A percentile compares a stretch with the other conserved stretches of the same genome.
phyloP scores from a whole-genome alignment of 208 protist species.

The Leishmania arabica region DNA sequence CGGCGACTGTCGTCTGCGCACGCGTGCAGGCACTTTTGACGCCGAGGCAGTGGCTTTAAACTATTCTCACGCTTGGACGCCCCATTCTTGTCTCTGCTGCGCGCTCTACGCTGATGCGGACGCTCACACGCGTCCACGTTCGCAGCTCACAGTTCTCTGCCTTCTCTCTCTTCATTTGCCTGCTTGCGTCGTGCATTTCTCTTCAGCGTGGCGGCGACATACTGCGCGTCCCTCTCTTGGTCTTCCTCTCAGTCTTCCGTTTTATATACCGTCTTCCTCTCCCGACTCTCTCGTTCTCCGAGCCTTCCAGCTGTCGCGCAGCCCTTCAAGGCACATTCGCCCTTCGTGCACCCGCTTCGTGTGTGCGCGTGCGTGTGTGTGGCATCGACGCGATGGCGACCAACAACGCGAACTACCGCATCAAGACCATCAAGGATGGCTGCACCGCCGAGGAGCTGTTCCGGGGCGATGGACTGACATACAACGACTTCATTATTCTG shows the following conservation, averaged over 20 bases:
- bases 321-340: background rate
- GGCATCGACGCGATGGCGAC: constrained; percentile 20
- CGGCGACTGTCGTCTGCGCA: background rate
- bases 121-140: constrained; percentile 6
- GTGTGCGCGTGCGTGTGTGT: background rate
- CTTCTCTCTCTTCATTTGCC: constrained; percentile 16
- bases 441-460: constrained; percentile 88
- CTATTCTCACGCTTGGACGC: background rate
- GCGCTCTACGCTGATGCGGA: background rate
- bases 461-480: constrained; percentile 84
- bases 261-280: constrained; percentile 5
- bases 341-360: background rate
- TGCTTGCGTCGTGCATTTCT: background rate
- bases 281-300: background rate
- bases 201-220: constrained; percentile 2
- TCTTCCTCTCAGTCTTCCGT: constrained; percentile 13
- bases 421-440: constrained; percentile 86
- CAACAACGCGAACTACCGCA: constrained; percentile 56
- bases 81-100: background rate
- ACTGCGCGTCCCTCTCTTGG: constrained; percentile 1
- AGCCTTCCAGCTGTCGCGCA: background rate
- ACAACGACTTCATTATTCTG: constrained; percentile 95
- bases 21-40: background rate
- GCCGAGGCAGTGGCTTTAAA: background rate
- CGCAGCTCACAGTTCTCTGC: constrained; percentile 4